Percentiles rank a stretch among this genome's conserved stretches.
Conservation (phyloP, 441 rosid genomes). For the Geranium incanum region DNA sequence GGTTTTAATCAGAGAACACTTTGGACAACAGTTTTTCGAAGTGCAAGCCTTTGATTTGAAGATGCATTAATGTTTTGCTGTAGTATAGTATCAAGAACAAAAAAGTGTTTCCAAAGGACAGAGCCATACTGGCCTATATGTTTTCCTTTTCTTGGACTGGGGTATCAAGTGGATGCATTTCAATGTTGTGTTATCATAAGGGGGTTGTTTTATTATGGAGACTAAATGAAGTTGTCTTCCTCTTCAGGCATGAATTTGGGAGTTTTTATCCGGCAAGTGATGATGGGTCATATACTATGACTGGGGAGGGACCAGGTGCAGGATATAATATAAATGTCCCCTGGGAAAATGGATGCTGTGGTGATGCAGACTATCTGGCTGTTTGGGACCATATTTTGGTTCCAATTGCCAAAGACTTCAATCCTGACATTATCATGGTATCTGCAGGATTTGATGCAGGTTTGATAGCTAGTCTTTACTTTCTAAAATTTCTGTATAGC, state of each 20-base stretch:
- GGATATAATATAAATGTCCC: slow-evolving; percentile 95
- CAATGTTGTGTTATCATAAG: neutral
- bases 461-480: slow-evolving; percentile 20
- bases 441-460: slow-evolving; percentile 99
- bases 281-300: slow-evolving; percentile 73
- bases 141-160: neutral
- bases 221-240: slow-evolving; percentile 14
- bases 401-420: slow-evolving; percentile 73
- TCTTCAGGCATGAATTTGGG: slow-evolving; percentile 81
- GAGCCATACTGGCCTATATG: neutral
- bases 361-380: slow-evolving; percentile 89
- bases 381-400: slow-evolving; percentile 91
- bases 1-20: neutral
- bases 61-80: neutral
- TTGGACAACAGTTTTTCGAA: neutral
- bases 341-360: slow-evolving; percentile 82
- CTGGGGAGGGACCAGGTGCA: slow-evolving; percentile 84
- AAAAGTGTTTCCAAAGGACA: slow-evolving; percentile 4
- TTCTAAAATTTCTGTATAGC: slow-evolving; percentile 5
- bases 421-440: slow-evolving; percentile 67
- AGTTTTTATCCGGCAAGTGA: slow-evolving; percentile 69
- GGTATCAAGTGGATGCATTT: neutral
- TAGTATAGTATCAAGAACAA: neutral
- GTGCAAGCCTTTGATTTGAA: neutral
- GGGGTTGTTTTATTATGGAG: slow-evolving; percentile 13